Conservation (phyloP, 495 filamentous ascomycete genomes). For the Penicillium manginii region DNA sequence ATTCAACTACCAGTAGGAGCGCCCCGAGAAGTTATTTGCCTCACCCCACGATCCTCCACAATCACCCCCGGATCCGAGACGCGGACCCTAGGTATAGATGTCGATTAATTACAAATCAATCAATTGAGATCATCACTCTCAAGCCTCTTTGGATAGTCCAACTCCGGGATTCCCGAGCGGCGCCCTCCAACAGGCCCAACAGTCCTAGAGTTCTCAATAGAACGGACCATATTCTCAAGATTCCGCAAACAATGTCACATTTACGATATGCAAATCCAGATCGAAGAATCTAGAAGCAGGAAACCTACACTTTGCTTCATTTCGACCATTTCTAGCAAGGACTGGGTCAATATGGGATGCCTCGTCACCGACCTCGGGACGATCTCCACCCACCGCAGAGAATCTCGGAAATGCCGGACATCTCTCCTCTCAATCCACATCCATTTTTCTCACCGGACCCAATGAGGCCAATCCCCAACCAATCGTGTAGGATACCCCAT, state of each 20-base stretch:
- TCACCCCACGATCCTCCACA: too few species aligned
- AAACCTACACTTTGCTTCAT: too few species aligned
- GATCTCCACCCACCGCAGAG: background rate
- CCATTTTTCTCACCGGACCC: background rate
- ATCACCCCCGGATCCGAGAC: too few species aligned
- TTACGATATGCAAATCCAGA: too few species aligned
- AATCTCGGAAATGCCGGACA: slow-evolving; percentile 1
- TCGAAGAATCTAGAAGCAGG: too few species aligned
- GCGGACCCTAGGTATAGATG: too few species aligned
- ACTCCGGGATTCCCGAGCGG: background rate
- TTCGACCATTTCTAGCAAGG: background rate
- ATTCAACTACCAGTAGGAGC: too few species aligned
- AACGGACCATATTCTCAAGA: too few species aligned
- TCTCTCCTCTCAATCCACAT: background rate
- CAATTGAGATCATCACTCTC: background rate
- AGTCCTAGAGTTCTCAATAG: too few species aligned
- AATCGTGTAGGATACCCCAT: slow-evolving; percentile 2
- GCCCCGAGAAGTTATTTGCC: too few species aligned
- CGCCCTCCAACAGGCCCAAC: background rate
- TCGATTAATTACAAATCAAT: background rate
- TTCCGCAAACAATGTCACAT: too few species aligned
- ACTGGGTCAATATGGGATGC: background rate
- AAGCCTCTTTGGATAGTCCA: background rate
- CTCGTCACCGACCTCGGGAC: background rate
- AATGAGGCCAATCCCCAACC: background rate